phyloP scores from a whole-genome alignment of 176 grass and related monocot species.

The Miscanthus lutarioriparius region DNA sequence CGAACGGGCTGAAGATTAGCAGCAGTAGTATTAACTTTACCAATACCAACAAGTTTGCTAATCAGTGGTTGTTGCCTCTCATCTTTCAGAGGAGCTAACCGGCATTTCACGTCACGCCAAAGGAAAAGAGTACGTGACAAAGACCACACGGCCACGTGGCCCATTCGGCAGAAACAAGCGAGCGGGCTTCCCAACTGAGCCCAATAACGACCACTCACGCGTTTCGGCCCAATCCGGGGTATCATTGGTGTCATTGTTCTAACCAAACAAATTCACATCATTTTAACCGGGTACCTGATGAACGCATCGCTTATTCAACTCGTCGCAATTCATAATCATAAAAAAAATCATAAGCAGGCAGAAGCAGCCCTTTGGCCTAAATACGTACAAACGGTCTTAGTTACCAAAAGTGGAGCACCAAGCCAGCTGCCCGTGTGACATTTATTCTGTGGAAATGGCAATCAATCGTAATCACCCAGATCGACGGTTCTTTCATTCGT shows the following conservation, averaged over 20 bases:
- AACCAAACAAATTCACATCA: no score
- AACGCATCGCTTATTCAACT: neutral
- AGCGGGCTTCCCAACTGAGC: neutral
- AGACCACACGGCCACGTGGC: conserved; percentile 8
- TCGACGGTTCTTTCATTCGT: conserved; percentile 53
- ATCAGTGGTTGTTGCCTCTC: neutral
- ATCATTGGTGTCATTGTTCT: no score
- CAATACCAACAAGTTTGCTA: neutral
- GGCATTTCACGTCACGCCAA: neutral
- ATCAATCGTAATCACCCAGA: neutral
- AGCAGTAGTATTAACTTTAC: neutral
- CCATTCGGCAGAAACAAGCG: neutral
- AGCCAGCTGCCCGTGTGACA: neutral
- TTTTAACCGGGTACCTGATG: no score
- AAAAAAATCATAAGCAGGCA: neutral
- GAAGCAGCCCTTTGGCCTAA: neutral
- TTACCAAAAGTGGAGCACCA: neutral
- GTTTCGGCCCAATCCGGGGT: neutral
- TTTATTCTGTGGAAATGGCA: neutral
- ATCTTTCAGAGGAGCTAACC: neutral
- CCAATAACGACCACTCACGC: neutral
- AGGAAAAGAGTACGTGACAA: conserved; percentile 6
- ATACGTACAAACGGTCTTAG: neutral
- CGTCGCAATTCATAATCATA: no score
- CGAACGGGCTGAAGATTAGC: no score